These are phyloP conservation scores for Termitomyces sp. DNA, from an alignment of 768 basidiomycete genomes.

Conservation along the genomic window DNA sequence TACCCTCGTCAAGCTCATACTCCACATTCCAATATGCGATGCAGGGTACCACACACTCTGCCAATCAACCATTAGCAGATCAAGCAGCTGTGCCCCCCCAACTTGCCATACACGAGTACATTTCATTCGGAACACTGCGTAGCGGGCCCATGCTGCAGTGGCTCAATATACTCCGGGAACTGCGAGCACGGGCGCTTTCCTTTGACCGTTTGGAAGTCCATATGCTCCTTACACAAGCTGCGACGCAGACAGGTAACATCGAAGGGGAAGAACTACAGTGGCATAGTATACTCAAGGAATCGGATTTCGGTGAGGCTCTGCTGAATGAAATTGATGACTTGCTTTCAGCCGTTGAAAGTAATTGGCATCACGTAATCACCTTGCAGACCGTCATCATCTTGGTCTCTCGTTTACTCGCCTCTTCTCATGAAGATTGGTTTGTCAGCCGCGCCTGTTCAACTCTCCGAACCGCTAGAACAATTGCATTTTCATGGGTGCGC, in stretches of 20 bases:
- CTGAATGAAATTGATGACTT: conserved; percentile 32
- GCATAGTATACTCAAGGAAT: conserved; percentile 34
- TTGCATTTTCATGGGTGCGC: conserved; percentile 4
- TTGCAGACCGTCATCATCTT: conserved; percentile 32
- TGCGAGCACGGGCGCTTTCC: conserved; percentile 34
- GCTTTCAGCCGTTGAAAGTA: conserved; percentile 31
- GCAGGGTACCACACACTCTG: conserved; percentile 29
- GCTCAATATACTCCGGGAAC: conserved; percentile 46
- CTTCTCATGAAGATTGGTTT: conserved; percentile 5
- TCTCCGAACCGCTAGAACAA: conserved; percentile 22
- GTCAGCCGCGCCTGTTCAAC: conserved; percentile 12
- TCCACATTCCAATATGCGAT: conserved; percentile 32
- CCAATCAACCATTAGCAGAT: conserved; percentile 41
- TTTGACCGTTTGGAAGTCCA: conserved; percentile 39
- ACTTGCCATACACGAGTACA: conserved; percentile 42
- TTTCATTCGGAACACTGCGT: conserved; percentile 42
- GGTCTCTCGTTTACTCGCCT: conserved; percentile 31
- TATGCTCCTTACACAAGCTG: conserved; percentile 38
- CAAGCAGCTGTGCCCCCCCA: conserved; percentile 37
- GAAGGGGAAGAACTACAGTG: conserved; percentile 22
- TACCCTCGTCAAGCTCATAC: conserved; percentile 28
- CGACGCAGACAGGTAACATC: conserved; percentile 36
- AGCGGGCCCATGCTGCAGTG: conserved; percentile 44
- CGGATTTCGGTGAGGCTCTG: conserved; percentile 32
- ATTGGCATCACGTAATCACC: conserved; percentile 35